Conservation (phyloP, 2,329 filamentous ascomycete genomes). For the Hypoxylon sp. region DNA sequence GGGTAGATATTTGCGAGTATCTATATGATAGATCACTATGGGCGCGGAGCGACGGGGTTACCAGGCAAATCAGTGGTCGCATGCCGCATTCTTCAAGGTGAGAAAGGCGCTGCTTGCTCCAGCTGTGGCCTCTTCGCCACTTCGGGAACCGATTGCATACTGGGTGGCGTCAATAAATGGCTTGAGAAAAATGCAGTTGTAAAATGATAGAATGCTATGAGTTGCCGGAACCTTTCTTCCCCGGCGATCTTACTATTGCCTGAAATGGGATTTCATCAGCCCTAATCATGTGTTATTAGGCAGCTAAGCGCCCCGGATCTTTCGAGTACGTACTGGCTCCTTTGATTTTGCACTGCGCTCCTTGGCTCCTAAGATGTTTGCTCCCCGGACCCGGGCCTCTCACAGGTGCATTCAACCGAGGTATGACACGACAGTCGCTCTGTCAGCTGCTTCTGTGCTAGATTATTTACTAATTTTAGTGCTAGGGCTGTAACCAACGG, state of each 20-base stretch:
- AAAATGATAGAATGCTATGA: background rate
- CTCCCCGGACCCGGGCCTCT: background rate
- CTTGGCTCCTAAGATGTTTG: background rate
- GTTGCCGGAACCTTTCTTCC: background rate
- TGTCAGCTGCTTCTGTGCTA: slow-evolving; percentile 19
- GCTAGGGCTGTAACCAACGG: slow-evolving; percentile 8
- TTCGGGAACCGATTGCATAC: slow-evolving; percentile 2
- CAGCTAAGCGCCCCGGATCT: background rate
- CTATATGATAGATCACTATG: background rate
- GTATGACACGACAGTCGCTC: slow-evolving; percentile 4
- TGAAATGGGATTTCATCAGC: background rate
- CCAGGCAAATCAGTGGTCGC: background rate
- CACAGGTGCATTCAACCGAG: background rate
- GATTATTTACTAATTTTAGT: slow-evolving; percentile 19
- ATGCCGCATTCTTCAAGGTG: background rate
- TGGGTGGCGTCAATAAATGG: slow-evolving; percentile 16
- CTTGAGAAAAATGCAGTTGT: slow-evolving; percentile 9
- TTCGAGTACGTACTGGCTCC: background rate
- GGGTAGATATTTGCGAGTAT: slow-evolving; percentile 4
- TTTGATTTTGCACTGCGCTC: background rate
- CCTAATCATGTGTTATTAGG: slow-evolving; percentile 1
- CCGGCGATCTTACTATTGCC: background rate
- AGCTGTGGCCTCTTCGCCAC: background rate
- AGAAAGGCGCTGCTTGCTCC: background rate
- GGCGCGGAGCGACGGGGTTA: background rate